phyloP scores from a whole-genome alignment of 2,329 filamentous ascomycete species.

The Dryadomyces sulphureus region DNA sequence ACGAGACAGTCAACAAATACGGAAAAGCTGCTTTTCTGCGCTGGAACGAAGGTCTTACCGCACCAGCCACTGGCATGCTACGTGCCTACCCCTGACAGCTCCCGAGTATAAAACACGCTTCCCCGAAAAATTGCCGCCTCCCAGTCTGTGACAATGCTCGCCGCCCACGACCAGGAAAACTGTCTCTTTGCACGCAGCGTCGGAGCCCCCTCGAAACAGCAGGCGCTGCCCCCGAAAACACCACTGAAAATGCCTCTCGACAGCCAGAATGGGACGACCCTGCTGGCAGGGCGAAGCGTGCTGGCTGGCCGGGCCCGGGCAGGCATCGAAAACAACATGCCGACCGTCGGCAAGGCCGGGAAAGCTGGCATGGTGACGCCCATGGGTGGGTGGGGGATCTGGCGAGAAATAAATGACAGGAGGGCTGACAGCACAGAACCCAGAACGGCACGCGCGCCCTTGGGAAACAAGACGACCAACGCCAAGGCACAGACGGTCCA shows the following conservation, averaged over 20 bases:
- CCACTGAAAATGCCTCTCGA: constrained; percentile 65
- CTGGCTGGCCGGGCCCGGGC: constrained; percentile 34
- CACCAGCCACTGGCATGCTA: not conserved
- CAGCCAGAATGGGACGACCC: constrained; percentile 62
- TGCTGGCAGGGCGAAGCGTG: constrained; percentile 37
- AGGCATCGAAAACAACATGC: constrained; percentile 40
- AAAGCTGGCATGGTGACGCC: constrained; percentile 62
- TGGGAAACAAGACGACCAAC: constrained; percentile 95
- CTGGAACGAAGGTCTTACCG: not conserved
- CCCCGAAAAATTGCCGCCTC: not conserved
- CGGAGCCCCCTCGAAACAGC: constrained; percentile 56
- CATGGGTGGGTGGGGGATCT: constrained; percentile 42
- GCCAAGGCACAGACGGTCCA: constrained; percentile 43
- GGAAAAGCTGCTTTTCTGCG: not conserved
- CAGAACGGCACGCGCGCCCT: constrained; percentile 53
- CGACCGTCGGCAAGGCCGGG: constrained; percentile 33
- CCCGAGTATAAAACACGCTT: not conserved
- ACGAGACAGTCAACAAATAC: not conserved
- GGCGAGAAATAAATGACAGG: not conserved
- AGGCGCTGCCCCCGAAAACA: constrained; percentile 60
- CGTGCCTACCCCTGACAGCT: not conserved
- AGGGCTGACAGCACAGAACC: constrained; percentile 29
- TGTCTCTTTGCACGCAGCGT: constrained; percentile 61
- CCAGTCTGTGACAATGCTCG: constrained; percentile 42
- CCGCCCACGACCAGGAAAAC: constrained; percentile 79